phyloP scores from a whole-genome alignment of 345 rosid species.

The Aquilaria yunnanensis region DNA sequence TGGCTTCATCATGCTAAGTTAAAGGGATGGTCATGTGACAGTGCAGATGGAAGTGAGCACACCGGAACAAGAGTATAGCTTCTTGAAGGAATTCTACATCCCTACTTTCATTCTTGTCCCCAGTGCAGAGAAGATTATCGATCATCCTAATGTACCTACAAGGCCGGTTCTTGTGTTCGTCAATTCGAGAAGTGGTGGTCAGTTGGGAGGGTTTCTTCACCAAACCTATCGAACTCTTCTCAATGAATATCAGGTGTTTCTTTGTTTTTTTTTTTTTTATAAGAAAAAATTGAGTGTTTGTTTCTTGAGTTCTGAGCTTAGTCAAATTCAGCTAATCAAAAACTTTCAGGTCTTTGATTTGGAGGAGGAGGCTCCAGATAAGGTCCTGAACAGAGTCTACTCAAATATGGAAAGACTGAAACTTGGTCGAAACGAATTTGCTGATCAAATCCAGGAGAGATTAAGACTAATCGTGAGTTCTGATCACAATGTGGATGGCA shows the following conservation, averaged over 20 bases:
- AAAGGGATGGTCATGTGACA: not conserved
- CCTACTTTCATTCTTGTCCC: slow-evolving; percentile 49
- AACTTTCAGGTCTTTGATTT: slow-evolving; percentile 66
- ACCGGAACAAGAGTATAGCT: slow-evolving; percentile 23
- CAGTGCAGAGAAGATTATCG: slow-evolving; percentile 24
- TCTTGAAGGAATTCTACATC: slow-evolving; percentile 40
- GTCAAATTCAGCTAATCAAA: not conserved
- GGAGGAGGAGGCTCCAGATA: slow-evolving; percentile 61
- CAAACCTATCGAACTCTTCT: slow-evolving; percentile 52
- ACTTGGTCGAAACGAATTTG: slow-evolving; percentile 33
- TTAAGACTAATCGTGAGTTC: slow-evolving; percentile 66
- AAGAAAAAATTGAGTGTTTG: not conserved
- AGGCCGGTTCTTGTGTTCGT: slow-evolving; percentile 70
- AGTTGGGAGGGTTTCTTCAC: slow-evolving; percentile 76
- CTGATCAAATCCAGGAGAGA: slow-evolving; percentile 37
- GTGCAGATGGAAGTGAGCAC: slow-evolving; percentile 24
- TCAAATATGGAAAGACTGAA: slow-evolving; percentile 55
- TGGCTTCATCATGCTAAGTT: too few species aligned
- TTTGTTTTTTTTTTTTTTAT: too few species aligned
- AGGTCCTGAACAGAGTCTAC: slow-evolving; percentile 50
- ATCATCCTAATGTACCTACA: slow-evolving; percentile 23
- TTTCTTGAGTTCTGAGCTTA: not conserved
- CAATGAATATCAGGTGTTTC: slow-evolving; percentile 48
- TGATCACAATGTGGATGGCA: not conserved
- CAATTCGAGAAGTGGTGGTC: slow-evolving; percentile 91